phyloP scores from a whole-genome alignment of 2,329 filamentous ascomycete genomes.

The Teratosphaeria gauchensis region DNA sequence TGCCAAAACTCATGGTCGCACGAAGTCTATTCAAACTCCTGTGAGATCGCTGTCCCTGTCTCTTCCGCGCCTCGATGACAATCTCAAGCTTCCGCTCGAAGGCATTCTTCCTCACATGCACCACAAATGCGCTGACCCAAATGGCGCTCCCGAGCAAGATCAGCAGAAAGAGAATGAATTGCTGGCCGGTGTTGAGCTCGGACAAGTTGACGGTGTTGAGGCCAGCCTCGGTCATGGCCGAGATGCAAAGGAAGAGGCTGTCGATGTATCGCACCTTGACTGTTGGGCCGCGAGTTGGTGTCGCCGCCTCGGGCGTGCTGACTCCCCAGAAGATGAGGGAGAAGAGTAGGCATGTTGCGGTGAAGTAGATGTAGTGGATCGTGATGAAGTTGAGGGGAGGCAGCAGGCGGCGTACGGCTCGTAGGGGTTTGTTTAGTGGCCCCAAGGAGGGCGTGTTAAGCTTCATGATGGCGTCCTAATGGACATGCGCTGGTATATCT shows the following conservation, averaged over 20 bases:
- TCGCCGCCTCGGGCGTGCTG: conserved; percentile 34
- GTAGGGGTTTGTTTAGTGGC: conserved; percentile 10
- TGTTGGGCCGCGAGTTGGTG: conserved; percentile 24
- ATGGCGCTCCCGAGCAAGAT: conserved; percentile 58
- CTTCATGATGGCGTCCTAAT: background rate
- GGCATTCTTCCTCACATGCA: conserved; percentile 49
- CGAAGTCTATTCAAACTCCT: conserved; percentile 18
- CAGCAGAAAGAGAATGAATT: conserved; percentile 53
- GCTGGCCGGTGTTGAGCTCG: conserved; percentile 57
- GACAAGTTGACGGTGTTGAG: conserved; percentile 59
- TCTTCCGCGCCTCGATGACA: conserved; percentile 35
- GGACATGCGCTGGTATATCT: background rate
- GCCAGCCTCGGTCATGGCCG: conserved; percentile 58
- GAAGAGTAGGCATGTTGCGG: conserved; percentile 44
- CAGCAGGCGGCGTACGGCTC: conserved; percentile 11
- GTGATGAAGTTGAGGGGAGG: conserved; percentile 26
- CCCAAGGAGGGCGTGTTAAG: conserved; percentile 3
- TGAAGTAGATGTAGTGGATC: conserved; percentile 59
- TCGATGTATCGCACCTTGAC: conserved; percentile 48
- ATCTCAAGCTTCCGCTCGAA: conserved; percentile 53
- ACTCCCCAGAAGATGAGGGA: conserved; percentile 54
- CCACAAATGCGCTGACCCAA: conserved; percentile 57
- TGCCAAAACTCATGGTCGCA: conserved; percentile 21
- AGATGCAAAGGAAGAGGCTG: conserved; percentile 56
- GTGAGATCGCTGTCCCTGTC: conserved; percentile 3